Evolutionary conservation across 2,329 filamentous ascomycete genomes (phyloP).

Genomic region (Diaporthe destruens): DNA sequence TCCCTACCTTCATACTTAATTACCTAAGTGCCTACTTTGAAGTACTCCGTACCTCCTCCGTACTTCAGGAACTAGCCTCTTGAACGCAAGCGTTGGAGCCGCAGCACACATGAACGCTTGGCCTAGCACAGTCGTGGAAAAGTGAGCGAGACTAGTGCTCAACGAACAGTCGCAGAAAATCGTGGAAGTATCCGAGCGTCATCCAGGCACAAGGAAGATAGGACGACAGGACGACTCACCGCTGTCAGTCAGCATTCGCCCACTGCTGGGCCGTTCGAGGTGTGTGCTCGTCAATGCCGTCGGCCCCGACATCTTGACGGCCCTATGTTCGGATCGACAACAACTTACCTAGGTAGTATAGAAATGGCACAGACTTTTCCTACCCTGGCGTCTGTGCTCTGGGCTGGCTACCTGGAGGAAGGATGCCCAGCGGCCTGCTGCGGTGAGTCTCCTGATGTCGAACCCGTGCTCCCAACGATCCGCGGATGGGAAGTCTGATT

Average conservation of each 20-base stretch:
- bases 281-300: neutral
- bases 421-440: slow-evolving; percentile 1
- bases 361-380: slow-evolving; percentile 9
- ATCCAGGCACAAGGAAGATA: neutral
- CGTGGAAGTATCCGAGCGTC: slow-evolving; percentile 1
- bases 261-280: too few relatives aligned
- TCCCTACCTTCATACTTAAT: neutral
- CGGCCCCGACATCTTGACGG: slow-evolving; percentile 5
- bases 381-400: neutral
- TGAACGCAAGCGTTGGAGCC: slow-evolving; percentile 10
- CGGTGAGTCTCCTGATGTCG: neutral
- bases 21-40: too few relatives aligned
- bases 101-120: slow-evolving; percentile 22
- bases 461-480: neutral
- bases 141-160: slow-evolving; percentile 27
- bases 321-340: slow-evolving; percentile 13
- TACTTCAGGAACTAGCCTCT: neutral
- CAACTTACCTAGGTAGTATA: too few relatives aligned
- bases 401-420: neutral
- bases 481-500: too few relatives aligned
- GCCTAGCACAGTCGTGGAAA: slow-evolving; percentile 25
- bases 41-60: too few relatives aligned
- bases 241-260: neutral
- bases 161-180: slow-evolving; percentile 2
- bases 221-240: neutral